phyloP scores from a whole-genome alignment of 352 stramenopile species.

The Aphanomyces astaci region DNA sequence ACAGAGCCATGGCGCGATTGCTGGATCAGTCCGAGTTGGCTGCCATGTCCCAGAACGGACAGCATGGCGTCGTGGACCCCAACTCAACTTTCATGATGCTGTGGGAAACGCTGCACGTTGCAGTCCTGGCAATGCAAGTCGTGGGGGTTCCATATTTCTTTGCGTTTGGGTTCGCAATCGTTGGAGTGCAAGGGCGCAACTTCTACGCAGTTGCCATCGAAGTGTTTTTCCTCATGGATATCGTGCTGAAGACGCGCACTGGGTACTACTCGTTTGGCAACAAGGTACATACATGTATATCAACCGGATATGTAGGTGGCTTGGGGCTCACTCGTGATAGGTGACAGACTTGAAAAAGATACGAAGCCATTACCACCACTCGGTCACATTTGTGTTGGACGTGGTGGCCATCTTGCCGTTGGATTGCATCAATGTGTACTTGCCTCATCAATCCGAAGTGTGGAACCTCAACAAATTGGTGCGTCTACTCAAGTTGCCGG shows the following conservation, averaged over 20 bases:
- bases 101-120: conserved; percentile 42
- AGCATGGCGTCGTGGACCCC: conserved; percentile 26
- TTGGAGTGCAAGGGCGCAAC: conserved; percentile 33
- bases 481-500: conserved; percentile 43
- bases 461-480: conserved; percentile 30
- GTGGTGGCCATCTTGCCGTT: conserved; percentile 42
- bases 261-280: conserved; percentile 45
- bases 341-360: conserved; percentile 49
- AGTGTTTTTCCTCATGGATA: conserved; percentile 42
- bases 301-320: conserved; percentile 24
- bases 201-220: conserved; percentile 35
- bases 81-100: conserved; percentile 43
- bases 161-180: conserved; percentile 42
- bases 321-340: background rate
- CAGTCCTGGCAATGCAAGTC: conserved; percentile 41
- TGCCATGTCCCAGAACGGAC: conserved; percentile 25
- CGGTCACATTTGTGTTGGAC: conserved; percentile 47
- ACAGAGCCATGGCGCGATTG: conserved; percentile 31
- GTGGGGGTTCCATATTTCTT: conserved; percentile 69
- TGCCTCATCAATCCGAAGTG: conserved; percentile 26
- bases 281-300: conserved; percentile 51
- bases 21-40: conserved; percentile 40
- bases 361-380: conserved; percentile 43
- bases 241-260: conserved; percentile 28
- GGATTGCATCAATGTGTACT: conserved; percentile 37